Evolutionary conservation across 352 stramenopile genomes (phyloP).

Genomic region (Halophytophthora polymorphica): DNA sequence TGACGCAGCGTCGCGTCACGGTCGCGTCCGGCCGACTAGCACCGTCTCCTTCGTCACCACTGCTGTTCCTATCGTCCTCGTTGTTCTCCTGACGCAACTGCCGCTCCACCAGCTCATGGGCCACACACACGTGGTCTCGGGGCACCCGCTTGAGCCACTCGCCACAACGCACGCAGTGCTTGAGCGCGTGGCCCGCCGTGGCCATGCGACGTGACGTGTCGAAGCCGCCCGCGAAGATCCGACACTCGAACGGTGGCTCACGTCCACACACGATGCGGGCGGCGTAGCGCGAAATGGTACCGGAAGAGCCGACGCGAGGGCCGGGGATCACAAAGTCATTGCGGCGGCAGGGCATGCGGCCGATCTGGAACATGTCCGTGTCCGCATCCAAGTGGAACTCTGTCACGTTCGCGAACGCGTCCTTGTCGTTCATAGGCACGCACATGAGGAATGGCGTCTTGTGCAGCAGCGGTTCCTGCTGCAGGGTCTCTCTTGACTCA

Average conservation of each 20-base stretch:
- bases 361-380: conserved; percentile 81
- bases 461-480: neutral
- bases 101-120: conserved; percentile 22
- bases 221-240: conserved; percentile 69
- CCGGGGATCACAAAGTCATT: conserved; percentile 82
- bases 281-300: conserved; percentile 73
- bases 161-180: conserved; percentile 47
- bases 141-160: conserved; percentile 52
- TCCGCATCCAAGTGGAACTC: conserved; percentile 50
- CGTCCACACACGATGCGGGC: conserved; percentile 63
- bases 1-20: conserved; percentile 20
- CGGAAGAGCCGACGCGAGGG: conserved; percentile 63
- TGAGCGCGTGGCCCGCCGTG: conserved; percentile 62
- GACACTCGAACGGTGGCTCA: conserved; percentile 58
- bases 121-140: conserved; percentile 43
- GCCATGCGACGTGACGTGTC: conserved; percentile 49
- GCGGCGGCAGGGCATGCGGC: conserved; percentile 65
- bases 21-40: neutral
- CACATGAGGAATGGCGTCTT: conserved; percentile 48
- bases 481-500: neutral
- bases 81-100: too few relatives aligned
- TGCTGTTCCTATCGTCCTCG: conserved; percentile 1
- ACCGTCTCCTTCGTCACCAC: conserved; percentile 6
- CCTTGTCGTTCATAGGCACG: conserved; percentile 66
- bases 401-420: conserved; percentile 51